A percentile compares a stretch with the other conserved stretches of the same genome.
Evolutionary conservation across 768 basidiomycete species (phyloP).

Genomic region (Russula griseocarnosa): DNA sequence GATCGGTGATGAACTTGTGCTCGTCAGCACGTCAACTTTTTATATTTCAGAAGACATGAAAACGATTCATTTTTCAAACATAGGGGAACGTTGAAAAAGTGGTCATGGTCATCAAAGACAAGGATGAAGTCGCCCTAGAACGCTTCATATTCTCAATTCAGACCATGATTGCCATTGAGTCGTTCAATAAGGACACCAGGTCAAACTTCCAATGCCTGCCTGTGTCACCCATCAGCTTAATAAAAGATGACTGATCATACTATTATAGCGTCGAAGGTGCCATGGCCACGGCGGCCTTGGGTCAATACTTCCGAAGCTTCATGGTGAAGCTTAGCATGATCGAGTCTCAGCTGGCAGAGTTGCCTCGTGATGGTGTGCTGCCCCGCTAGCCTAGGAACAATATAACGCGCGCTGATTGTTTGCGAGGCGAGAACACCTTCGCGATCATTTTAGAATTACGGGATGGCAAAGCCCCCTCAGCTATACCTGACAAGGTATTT

Average conservation of each 20-base stretch:
- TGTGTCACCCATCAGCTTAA: constrained; percentile 5
- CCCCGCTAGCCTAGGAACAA: not conserved
- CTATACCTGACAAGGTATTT: constrained; percentile 44
- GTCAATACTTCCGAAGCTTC: constrained; percentile 78
- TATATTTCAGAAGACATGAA: not conserved
- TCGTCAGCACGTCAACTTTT: constrained; percentile 39
- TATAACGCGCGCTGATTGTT: constrained; percentile 5
- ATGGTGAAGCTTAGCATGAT: constrained; percentile 76
- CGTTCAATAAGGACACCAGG: constrained; percentile 68
- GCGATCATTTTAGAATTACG: constrained; percentile 78
- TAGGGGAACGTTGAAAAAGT: constrained; percentile 80
- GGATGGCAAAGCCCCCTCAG: constrained; percentile 57
- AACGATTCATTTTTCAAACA: not conserved
- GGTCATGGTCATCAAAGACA: constrained; percentile 79
- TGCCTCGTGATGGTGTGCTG: constrained; percentile 50
- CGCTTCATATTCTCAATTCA: constrained; percentile 86
- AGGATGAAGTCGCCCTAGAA: constrained; percentile 77
- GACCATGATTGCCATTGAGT: constrained; percentile 69
- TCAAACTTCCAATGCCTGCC: constrained; percentile 32
- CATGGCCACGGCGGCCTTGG: constrained; percentile 58
- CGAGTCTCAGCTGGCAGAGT: constrained; percentile 62
- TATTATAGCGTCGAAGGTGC: constrained; percentile 59
- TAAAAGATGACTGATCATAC: not conserved
- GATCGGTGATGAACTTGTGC: constrained; percentile 66
- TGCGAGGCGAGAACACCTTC: constrained; percentile 67